These are phyloP conservation scores for Sporobolomyces pararoseus DNA, from an alignment of 768 basidiomycete genomes.

Conservation along the genomic window DNA sequence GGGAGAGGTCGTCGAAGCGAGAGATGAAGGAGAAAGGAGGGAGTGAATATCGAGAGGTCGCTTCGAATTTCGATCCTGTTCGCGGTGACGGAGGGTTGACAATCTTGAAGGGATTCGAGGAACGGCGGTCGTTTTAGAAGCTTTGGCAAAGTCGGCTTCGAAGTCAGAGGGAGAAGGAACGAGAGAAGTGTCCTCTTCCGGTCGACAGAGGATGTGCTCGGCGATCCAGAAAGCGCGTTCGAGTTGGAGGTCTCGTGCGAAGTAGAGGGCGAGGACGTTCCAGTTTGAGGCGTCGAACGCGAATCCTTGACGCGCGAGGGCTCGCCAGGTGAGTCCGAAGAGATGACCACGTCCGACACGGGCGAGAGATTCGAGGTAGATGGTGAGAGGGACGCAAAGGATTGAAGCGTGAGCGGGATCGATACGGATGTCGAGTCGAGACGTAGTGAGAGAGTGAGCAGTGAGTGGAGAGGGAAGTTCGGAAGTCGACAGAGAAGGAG, in stretches of 20 bases:
- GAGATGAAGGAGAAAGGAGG: background rate
- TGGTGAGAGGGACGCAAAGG: slow-evolving; percentile 73
- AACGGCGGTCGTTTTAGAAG: background rate
- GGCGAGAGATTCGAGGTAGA: slow-evolving; percentile 70
- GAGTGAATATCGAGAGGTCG: background rate
- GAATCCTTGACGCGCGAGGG: slow-evolving; percentile 62
- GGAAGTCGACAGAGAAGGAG: no score
- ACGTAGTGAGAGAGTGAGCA: slow-evolving; percentile 17
- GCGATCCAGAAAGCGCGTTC: slow-evolving; percentile 77
- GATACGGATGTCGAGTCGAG: background rate
- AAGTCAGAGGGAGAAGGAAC: background rate
- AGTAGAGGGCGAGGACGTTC: slow-evolving; percentile 73
- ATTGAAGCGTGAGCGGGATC: slow-evolving; percentile 55
- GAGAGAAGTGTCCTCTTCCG: slow-evolving; percentile 50
- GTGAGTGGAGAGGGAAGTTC: slow-evolving; percentile 42
- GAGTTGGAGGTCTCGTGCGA: slow-evolving; percentile 74
- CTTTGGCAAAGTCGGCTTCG: background rate
- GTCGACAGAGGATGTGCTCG: slow-evolving; percentile 66
- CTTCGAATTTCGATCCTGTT: background rate
- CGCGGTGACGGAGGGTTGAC: background rate
- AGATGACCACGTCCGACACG: slow-evolving; percentile 59
- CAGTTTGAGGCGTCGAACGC: slow-evolving; percentile 84
- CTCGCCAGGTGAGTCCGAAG: slow-evolving; percentile 66
- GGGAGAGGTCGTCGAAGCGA: no score
- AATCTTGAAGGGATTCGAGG: slow-evolving; percentile 3